Evolutionary conservation across 805 yeast genomes (phyloP).

Genomic region (Metschnikowia hibisci): DNA sequence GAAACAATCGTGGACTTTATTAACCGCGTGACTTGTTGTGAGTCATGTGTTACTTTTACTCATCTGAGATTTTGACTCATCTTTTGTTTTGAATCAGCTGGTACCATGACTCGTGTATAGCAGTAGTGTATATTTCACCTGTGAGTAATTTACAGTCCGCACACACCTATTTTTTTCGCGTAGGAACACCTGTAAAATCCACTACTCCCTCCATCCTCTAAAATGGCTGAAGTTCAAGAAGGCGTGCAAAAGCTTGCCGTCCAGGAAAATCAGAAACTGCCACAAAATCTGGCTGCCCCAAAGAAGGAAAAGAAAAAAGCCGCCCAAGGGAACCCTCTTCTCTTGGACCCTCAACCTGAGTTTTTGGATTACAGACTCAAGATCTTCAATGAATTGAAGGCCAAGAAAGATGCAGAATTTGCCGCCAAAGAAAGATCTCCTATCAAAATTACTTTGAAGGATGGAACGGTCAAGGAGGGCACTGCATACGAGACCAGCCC

Average conservation of each 20-base stretch:
- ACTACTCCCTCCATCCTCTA: slow-evolving; percentile 1
- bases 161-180: slow-evolving; percentile 5
- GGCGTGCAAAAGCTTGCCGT: slow-evolving; percentile 19
- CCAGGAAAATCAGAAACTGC: slow-evolving; percentile 12
- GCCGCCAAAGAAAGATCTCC: slow-evolving; percentile 56
- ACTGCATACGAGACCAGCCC: slow-evolving; percentile 90
- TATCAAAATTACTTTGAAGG: slow-evolving; percentile 78
- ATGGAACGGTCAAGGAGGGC: slow-evolving; percentile 77
- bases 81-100: too few relatives aligned
- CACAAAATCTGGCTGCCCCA: slow-evolving; percentile 10
- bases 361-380: slow-evolving; percentile 76
- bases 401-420: slow-evolving; percentile 67
- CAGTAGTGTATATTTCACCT: not conserved
- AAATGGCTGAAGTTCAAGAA: slow-evolving; percentile 19
- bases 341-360: slow-evolving; percentile 73
- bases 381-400: slow-evolving; percentile 76
- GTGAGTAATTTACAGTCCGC: slow-evolving; percentile 5
- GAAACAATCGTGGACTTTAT: too few relatives aligned
- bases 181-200: not conserved
- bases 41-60: too few relatives aligned
- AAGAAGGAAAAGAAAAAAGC: slow-evolving; percentile 42
- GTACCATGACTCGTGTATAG: too few relatives aligned
- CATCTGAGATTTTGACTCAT: too few relatives aligned
- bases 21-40: too few relatives aligned
- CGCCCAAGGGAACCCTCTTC: slow-evolving; percentile 39